Evolutionary conservation across 768 basidiomycete genomes (phyloP).

Genomic region (Agrocybe pediades): DNA sequence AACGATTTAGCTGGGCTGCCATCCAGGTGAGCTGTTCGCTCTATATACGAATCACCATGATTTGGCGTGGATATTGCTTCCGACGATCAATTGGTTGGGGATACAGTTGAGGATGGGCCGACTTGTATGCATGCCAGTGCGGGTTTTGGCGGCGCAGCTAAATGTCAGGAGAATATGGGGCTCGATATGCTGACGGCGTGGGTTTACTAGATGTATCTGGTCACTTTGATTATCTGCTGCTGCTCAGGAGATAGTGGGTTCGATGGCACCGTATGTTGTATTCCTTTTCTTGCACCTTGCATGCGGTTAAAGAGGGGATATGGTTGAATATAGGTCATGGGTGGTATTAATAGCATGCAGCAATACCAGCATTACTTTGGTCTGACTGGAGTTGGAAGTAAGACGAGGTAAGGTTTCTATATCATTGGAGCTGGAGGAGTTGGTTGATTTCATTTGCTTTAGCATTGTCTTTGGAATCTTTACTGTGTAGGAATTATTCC

Average conservation of each 20-base stretch:
- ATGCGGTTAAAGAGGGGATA: background rate
- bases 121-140: background rate
- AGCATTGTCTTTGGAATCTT: slow-evolving; percentile 58
- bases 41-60: too few species aligned
- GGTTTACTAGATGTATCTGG: slow-evolving; percentile 41
- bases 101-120: too few species aligned
- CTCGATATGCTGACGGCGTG: background rate
- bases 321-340: slow-evolving; percentile 42
- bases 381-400: slow-evolving; percentile 40
- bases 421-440: background rate
- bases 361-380: slow-evolving; percentile 51
- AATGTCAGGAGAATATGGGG: background rate
- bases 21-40: slow-evolving; percentile 36
- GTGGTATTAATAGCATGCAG: slow-evolving; percentile 52
- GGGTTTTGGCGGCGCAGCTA: background rate
- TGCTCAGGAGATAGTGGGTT: slow-evolving; percentile 56
- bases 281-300: background rate
- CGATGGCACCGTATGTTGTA: slow-evolving; percentile 46
- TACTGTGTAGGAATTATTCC: slow-evolving; percentile 37
- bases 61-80: background rate
- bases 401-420: slow-evolving; percentile 35
- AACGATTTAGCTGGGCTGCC: slow-evolving; percentile 35
- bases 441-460: background rate
- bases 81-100: background rate
- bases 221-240: slow-evolving; percentile 48